These are phyloP conservation scores for Xylaria telfairii DNA, from an alignment of 495 filamentous ascomycete species.

Conservation along the genomic window DNA sequence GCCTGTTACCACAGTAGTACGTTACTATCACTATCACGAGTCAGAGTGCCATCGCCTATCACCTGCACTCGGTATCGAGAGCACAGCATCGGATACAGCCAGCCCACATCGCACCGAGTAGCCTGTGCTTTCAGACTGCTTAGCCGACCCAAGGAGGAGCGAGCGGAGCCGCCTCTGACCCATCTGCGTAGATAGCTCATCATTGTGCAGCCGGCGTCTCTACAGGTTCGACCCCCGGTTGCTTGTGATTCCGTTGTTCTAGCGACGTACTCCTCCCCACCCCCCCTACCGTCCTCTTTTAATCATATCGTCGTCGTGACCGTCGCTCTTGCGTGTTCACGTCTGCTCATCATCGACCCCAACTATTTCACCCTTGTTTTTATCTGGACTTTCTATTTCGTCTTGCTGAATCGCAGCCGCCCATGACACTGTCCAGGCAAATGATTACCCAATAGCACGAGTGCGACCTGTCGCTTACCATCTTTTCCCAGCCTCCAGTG, in stretches of 20 bases:
- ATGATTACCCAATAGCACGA: slow-evolving; percentile 31
- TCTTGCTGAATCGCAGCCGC: not conserved
- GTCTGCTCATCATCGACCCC: not conserved
- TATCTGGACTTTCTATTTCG: not conserved
- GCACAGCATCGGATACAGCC: slow-evolving; percentile 1
- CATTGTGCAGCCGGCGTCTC: slow-evolving; percentile 16
- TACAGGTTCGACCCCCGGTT: slow-evolving; percentile 5
- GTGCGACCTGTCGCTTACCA: slow-evolving; percentile 7
- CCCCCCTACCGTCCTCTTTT: not conserved
- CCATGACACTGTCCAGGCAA: slow-evolving; percentile 24
- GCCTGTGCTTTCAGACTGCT: slow-evolving; percentile 11
- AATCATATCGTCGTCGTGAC: not conserved
- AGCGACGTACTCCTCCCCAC: not conserved
- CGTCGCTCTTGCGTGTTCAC: not conserved
- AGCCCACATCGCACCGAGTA: not conserved
- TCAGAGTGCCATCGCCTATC: slow-evolving; percentile 2
- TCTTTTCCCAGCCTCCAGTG: slow-evolving; percentile 27
- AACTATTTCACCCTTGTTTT: not conserved
- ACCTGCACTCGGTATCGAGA: not conserved
- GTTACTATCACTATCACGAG: slow-evolving; percentile 7
- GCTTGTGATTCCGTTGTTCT: slow-evolving; percentile 1
- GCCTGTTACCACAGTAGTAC: not conserved
- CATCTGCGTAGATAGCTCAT: slow-evolving; percentile 19
- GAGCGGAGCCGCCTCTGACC: slow-evolving; percentile 8
- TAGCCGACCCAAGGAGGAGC: slow-evolving; percentile 9